Percentiles rank a stretch among this genome's conserved stretches.
phyloP scores from a whole-genome alignment of 2,329 filamentous ascomycete species.

The Ceratocystis destructans region DNA sequence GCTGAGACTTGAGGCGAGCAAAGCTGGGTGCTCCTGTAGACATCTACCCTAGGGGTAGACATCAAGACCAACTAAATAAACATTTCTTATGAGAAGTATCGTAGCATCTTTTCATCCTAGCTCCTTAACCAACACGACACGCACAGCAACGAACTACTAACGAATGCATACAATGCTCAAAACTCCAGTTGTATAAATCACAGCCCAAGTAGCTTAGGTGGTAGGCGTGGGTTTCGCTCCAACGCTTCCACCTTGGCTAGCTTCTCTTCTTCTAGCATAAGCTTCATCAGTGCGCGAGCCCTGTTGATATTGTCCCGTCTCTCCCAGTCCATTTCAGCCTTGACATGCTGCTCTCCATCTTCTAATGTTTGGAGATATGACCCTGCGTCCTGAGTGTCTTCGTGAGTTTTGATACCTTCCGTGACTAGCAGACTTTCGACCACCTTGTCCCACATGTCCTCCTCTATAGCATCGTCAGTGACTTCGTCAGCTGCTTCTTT shows the following conservation, averaged over 20 bases:
- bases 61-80: not conserved
- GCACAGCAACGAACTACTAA: not conserved
- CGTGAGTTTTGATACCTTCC: conserved; percentile 8
- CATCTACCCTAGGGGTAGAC: not conserved
- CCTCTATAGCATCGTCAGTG: conserved; percentile 25
- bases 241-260: conserved; percentile 25
- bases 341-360: conserved; percentile 36
- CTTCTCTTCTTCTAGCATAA: conserved; percentile 30
- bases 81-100: not conserved
- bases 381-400: not conserved
- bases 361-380: conserved; percentile 19
- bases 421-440: conserved; percentile 24
- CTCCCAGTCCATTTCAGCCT: conserved; percentile 26
- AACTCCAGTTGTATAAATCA: not conserved
- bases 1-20: not conserved
- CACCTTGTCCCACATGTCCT: conserved; percentile 38
- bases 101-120: not conserved
- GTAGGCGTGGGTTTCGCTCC: conserved; percentile 14
- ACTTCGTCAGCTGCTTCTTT: conserved; percentile 30
- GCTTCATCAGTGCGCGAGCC: conserved; percentile 29
- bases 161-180: not conserved
- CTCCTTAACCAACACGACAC: not conserved
- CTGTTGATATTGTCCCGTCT: conserved; percentile 31
- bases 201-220: conserved; percentile 11
- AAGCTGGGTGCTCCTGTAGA: not conserved